Conservation (phyloP, 2,329 filamentous ascomycete genomes). For the Paecilomyces niveus region DNA sequence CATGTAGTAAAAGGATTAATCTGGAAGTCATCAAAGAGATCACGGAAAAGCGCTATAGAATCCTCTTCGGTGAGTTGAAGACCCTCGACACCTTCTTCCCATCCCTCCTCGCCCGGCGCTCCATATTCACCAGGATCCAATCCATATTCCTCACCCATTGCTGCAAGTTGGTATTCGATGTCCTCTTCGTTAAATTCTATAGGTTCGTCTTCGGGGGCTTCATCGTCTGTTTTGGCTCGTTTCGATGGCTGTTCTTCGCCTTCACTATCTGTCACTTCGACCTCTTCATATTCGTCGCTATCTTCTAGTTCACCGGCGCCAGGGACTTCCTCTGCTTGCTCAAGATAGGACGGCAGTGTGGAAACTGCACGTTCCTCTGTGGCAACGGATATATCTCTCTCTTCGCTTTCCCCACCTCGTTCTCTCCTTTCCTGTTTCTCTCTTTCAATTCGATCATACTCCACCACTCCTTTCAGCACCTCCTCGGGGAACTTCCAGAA, state of each 20-base stretch:
- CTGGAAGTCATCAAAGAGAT: conserved; percentile 72
- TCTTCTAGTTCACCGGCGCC: conserved; percentile 39
- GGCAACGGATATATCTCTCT: conserved; percentile 12
- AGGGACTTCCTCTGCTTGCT: conserved; percentile 14
- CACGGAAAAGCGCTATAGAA: conserved; percentile 69
- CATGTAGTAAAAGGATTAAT: conserved; percentile 86
- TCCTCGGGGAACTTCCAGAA: conserved; percentile 93
- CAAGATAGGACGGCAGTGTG: conserved; percentile 5
- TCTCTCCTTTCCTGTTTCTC: conserved; percentile 56
- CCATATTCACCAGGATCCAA: conserved; percentile 72
- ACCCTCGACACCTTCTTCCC: conserved; percentile 66
- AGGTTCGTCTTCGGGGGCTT: conserved; percentile 36
- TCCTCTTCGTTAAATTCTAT: conserved; percentile 91
- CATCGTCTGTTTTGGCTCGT: conserved; percentile 46
- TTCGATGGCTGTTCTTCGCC: conserved; percentile 45
- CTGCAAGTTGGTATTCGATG: conserved; percentile 82
- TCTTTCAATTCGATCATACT: conserved; percentile 66
- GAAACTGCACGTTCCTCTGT: conserved; percentile 5
- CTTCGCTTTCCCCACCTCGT: conserved; percentile 20
- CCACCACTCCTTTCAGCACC: conserved; percentile 65
- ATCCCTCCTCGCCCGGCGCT: conserved; percentile 48
- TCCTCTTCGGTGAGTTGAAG: conserved; percentile 67
- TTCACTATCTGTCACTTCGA: conserved; percentile 62
- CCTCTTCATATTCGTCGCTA: conserved; percentile 69
- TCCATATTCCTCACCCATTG: conserved; percentile 81